Conservation (phyloP, 805 yeast species). For the Wickerhamiella australiensis region DNA sequence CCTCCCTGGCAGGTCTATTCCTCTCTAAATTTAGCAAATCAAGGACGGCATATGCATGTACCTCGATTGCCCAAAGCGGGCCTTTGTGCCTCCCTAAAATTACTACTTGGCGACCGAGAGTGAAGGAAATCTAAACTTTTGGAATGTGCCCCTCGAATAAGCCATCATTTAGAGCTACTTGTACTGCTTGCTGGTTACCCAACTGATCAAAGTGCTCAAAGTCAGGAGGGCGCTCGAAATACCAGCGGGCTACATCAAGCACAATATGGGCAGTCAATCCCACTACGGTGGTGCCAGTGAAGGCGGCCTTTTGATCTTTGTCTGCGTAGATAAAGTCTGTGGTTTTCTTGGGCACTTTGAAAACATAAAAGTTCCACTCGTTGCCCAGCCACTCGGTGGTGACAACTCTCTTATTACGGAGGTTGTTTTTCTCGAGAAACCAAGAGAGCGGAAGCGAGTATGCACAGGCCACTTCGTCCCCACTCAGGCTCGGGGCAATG, state of each 20-base stretch:
- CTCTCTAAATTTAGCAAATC: not conserved
- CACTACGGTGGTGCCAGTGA: constrained; percentile 6
- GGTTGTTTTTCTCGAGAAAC: constrained; percentile 2
- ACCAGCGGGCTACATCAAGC: constrained; percentile 14
- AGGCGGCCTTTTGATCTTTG: not conserved
- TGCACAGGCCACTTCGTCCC: constrained; percentile 14
- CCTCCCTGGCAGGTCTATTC: no score
- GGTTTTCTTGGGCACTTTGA: not conserved
- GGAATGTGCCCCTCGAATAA: not conserved
- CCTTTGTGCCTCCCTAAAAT: no score
- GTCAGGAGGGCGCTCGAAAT: not conserved
- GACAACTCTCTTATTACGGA: not conserved
- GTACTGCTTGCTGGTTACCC: constrained; percentile 10
- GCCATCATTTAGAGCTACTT: constrained; percentile 2
- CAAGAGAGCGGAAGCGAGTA: constrained; percentile 9
- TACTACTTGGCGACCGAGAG: no score
- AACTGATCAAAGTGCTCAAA: constrained; percentile 5
- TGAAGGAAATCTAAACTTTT: constrained; percentile 4
- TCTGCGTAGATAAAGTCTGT: not conserved
- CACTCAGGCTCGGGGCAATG: constrained; percentile 11
- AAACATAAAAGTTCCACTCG: constrained; percentile 13
- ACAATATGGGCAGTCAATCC: constrained; percentile 16
- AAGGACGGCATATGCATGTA: not conserved
- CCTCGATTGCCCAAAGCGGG: not conserved
- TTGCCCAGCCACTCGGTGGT: constrained; percentile 9